These are phyloP conservation scores for Entomortierella parvispora DNA, from an alignment of 192 early-diverging fungal genomes.

Conservation along the genomic window DNA sequence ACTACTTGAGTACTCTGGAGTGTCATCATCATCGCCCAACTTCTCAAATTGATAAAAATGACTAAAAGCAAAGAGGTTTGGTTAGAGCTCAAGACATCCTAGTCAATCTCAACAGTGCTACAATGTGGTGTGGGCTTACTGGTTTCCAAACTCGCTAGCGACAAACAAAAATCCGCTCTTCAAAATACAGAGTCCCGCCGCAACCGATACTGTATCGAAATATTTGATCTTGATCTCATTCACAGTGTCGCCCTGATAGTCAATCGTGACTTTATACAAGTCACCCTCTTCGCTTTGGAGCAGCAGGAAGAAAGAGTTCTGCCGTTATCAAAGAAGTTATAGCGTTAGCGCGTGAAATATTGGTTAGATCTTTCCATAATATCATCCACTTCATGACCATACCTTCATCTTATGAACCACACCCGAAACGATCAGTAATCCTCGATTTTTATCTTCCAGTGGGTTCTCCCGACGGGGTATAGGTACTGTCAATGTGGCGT, in stretches of 20 bases:
- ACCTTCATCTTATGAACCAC: constrained; percentile 94
- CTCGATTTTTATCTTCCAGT: constrained; percentile 71
- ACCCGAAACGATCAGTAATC: constrained; percentile 80
- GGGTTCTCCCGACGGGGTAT: constrained; percentile 84
- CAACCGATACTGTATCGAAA: constrained; percentile 93
- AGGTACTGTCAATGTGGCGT: constrained; percentile 70
- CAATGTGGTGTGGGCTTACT: constrained; percentile 65
- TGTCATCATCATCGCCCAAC: constrained; percentile 91
- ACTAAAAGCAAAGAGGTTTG: constrained; percentile 53
- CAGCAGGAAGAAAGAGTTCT: constrained; percentile 87
- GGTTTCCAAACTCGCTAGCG: constrained; percentile 91
- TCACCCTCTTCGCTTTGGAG: constrained; percentile 94
- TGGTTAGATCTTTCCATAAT: too few species aligned
- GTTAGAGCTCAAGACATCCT: too few species aligned
- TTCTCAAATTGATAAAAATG: constrained; percentile 93
- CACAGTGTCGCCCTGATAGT: constrained; percentile 70
- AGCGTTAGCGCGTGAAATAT: not conserved
- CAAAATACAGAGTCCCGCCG: constrained; percentile 83
- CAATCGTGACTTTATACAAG: constrained; percentile 92
- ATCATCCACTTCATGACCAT: not conserved
- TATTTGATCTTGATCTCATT: constrained; percentile 87
- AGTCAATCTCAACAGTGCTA: not conserved
- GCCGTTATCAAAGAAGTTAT: constrained; percentile 16
- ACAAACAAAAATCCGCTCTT: constrained; percentile 96
- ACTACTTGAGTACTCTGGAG: constrained; percentile 77